phyloP scores from a whole-genome alignment of 495 filamentous ascomycete species.

The Mytilinidion resinicola region DNA sequence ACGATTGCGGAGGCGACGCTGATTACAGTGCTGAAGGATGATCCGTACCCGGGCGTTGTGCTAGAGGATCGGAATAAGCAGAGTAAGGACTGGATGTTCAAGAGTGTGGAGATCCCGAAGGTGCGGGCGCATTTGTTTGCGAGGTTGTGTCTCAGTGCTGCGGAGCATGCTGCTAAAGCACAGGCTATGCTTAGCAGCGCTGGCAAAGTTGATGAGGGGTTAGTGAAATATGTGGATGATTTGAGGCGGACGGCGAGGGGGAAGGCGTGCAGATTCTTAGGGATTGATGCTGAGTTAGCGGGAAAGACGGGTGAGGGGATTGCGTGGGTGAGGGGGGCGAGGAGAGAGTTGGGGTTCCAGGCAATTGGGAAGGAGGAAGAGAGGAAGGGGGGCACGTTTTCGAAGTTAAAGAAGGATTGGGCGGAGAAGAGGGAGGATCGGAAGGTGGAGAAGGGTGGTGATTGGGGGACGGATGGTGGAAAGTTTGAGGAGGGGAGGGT shows the following conservation, averaged over 20 bases:
- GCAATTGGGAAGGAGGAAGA: conserved; percentile 32
- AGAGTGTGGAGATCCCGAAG: conserved; percentile 74
- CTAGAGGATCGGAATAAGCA: conserved; percentile 69
- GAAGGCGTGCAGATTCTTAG: conserved; percentile 83
- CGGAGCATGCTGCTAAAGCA: conserved; percentile 60
- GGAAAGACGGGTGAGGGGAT: conserved; percentile 76
- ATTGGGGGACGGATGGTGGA: conserved; percentile 79
- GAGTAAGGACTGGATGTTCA: conserved; percentile 90
- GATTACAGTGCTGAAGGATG: conserved; percentile 83
- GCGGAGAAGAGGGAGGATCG: conserved; percentile 61
- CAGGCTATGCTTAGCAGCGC: conserved; percentile 46
- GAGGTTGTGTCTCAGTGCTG: conserved; percentile 72
- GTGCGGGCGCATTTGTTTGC: conserved; percentile 84
- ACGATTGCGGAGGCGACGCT: conserved; percentile 84
- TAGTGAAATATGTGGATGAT: conserved; percentile 67
- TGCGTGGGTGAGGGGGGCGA: conserved; percentile 72
- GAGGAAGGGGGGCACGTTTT: conserved; percentile 48
- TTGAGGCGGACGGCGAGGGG: conserved; percentile 66
- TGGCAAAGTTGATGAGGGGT: conserved; percentile 52
- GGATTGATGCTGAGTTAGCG: conserved; percentile 75
- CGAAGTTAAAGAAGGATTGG: conserved; percentile 66
- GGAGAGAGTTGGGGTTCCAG: conserved; percentile 59
- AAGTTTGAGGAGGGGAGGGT: conserved; percentile 78
- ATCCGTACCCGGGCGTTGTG: conserved; percentile 77
- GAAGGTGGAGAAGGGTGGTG: conserved; percentile 58